Percentiles rank a stretch among this genome's conserved stretches.
Conservation (phyloP, 169 alveolate genomes). For the Plasmodium billcollinsi region DNA sequence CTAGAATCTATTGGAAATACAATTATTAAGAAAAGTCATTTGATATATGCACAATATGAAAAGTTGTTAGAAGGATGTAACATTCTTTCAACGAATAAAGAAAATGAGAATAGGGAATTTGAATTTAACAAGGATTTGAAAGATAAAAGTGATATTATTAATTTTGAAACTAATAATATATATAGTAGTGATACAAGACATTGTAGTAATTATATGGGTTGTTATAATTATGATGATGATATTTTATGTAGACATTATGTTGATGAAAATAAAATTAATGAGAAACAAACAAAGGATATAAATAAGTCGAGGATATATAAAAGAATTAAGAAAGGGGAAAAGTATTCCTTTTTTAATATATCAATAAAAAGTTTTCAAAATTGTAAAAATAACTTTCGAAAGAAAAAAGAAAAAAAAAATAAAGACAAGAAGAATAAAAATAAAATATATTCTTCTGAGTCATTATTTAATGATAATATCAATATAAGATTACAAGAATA, state of each 20-base stretch:
- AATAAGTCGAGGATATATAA: not conserved
- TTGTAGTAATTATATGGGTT: no score
- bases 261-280: not conserved
- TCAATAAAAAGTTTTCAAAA: conserved; percentile 30
- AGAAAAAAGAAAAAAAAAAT: no score
- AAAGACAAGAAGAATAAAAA: conserved; percentile 13
- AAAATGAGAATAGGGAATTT: not conserved
- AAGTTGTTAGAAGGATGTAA: conserved; percentile 9
- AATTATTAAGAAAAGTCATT: conserved; percentile 28
- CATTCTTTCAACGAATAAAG: not conserved
- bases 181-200: no score
- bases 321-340: not conserved
- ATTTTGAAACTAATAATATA: no score
- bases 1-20: conserved; percentile 38
- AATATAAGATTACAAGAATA: not conserved
- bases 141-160: no score
- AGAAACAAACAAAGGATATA: not conserved
- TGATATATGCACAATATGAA: conserved; percentile 31
- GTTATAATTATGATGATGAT: no score
- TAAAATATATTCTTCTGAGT: not conserved
- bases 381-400: not conserved
- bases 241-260: not conserved
- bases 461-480: not conserved
- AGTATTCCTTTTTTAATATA: conserved; percentile 33
- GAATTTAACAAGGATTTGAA: not conserved